Base-by-base conservation (phyloP, 2,329 filamentous ascomycete genomes). In the Penicillium sp. region DNA sequence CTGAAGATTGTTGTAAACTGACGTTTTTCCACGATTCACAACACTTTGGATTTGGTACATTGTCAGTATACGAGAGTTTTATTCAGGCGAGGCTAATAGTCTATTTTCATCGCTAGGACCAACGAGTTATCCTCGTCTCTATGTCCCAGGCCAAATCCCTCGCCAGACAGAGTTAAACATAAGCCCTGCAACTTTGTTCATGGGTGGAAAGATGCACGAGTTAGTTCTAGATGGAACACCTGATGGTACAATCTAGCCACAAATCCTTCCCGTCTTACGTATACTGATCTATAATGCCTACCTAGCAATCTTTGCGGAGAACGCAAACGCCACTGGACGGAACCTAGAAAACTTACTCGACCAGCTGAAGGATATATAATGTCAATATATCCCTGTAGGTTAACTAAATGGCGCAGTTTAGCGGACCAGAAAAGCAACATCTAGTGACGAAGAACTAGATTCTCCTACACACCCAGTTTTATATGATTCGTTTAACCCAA, bases 21-120 rank as follows among this genome's bases (percentile, higher is more conserved):
- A 63, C 56, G 35, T 70, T 67, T 60, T 71, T 67, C 57, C 64
- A 71, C 51, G 64, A 68, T 43, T 65, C 62, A 5, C 63, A 63
- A 50, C 57, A 67, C 53, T 71, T 70, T 57, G 63, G 69, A 4
- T 59, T 64, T 62, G 59, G 66, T 69, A 59, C 0, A 5, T 40
- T 40, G 10, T 21, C 2, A 21, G 19, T 21, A 12, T 21, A 1
- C 38, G 3, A 29, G 38, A 40, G 2, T 40, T 5, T 40, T 40
- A 13, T 40, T 13, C 10, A 21, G 6, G n/a, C 19, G n/a, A 40
- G 38, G 2, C 38, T 40, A 40, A 12, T 6, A 21, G 9, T 27
- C 10, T 45, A 15, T 50, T 51, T 58, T 6, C 37, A 59, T 42
- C 56, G 5, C 49, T 50, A 67, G 59, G 31, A 54, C 46, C 56